Percentiles rank a stretch among this genome's conserved stretches.
phyloP scores from a whole-genome alignment of 306 rosid genomes.

The Ceratonia siliqua region DNA sequence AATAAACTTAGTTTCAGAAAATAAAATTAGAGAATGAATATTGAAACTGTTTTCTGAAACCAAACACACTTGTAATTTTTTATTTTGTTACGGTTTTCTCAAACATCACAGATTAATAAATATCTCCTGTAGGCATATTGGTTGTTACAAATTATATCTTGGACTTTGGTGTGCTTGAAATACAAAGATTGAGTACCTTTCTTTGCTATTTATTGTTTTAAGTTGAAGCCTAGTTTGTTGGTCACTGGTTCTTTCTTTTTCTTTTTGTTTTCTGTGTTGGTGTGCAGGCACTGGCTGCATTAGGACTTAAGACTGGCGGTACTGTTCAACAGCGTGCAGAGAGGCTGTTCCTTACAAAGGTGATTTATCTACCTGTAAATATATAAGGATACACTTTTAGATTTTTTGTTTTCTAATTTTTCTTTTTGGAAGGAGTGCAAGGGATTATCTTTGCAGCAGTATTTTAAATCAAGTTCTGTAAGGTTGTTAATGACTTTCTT shows the following conservation, averaged over 20 bases:
- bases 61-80: no score
- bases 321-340: conserved; percentile 93
- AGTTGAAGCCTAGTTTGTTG: background rate
- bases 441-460: conserved; percentile 1
- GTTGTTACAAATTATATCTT: background rate
- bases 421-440: background rate
- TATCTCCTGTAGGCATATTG: no score
- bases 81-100: no score
- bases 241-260: conserved; percentile 1
- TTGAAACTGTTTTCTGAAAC: no score
- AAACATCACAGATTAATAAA: no score
- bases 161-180: conserved; percentile 1
- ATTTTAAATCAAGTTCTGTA: background rate
- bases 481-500: conserved; percentile 1
- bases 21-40: no score
- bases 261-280: no score
- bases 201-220: conserved; percentile 9
- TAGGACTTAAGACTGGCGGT: conserved; percentile 87
- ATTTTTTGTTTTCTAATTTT: background rate
- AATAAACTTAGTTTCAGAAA: no score
- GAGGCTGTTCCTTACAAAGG: conserved; percentile 92
- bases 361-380: conserved; percentile 18
- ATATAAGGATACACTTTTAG: background rate
- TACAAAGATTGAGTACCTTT: background rate
- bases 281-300: conserved; percentile 67